phyloP scores from a whole-genome alignment of 441 rosid species.

The Syzygium malaccense region DNA sequence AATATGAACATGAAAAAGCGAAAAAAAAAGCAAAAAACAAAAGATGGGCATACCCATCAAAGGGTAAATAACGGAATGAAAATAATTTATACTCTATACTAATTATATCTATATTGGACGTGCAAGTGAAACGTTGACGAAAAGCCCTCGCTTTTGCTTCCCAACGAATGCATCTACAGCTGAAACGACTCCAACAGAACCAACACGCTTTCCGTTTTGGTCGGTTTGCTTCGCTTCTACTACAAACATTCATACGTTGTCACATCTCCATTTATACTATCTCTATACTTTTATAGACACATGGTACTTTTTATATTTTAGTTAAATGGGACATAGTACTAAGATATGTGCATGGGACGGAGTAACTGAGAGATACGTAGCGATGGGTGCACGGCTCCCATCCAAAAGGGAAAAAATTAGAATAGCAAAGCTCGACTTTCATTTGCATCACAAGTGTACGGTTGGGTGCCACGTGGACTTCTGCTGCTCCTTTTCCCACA shows the following conservation, averaged over 20 bases:
- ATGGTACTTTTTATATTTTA: neutral
- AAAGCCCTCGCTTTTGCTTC: neutral
- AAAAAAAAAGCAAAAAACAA: neutral
- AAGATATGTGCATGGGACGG: slow-evolving; percentile 12
- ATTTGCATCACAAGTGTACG: neutral
- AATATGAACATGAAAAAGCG: neutral
- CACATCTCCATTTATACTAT: neutral
- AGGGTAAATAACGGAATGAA: neutral
- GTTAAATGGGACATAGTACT: neutral
- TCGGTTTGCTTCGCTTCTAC: slow-evolving; percentile 43
- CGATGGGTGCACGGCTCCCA: slow-evolving; percentile 66
- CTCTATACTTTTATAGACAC: neutral
- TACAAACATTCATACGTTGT: slow-evolving; percentile 30
- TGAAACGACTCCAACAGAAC: neutral
- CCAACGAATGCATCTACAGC: neutral
- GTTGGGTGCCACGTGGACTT: slow-evolving; percentile 1
- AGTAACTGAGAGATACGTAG: slow-evolving; percentile 38
- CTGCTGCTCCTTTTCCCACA: neutral
- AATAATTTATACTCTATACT: neutral
- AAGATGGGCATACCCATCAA: neutral
- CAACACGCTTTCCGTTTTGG: neutral
- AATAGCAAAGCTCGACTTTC: slow-evolving; percentile 17
- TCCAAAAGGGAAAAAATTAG: slow-evolving; percentile 15
- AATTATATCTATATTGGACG: neutral
- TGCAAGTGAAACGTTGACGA: neutral